Base-by-base conservation (phyloP, 257 asterid species). In the Lavandula angustifolia region DNA sequence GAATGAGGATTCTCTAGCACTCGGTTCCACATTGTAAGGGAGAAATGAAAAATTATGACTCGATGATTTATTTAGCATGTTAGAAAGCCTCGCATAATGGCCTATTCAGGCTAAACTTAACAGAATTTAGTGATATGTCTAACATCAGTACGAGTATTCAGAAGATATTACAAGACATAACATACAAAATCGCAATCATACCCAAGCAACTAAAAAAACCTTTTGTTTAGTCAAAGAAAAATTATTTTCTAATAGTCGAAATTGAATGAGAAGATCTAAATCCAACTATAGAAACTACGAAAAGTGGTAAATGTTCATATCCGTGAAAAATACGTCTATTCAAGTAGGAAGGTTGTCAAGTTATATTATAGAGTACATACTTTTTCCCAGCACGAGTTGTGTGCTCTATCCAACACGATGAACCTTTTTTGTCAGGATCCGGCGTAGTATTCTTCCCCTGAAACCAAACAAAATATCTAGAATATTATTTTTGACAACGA, bases 301-400 rank as follows among this genome's bases (percentile, higher is more conserved):
- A 7, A 65, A 10, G 51, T 14, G 63, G 1, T 52, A n/a, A 14
- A 7, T 6, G 34, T 14, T 41, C 22, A 27, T 53, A 14, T 55
- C 31, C 48, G 14, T 35, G 4, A 40, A 40, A 40, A 4, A 9
- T 3, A 40, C 1, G 1, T 40, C 44, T 8, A 40, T 40, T 40
- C 1, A 12, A 40, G 44, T 40, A 40, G 12, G 7, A 1, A 12
- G 44, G 9, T 7, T 40, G 44, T 12, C 9, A 40, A 7, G n/a
- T 40, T 37, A 10, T 40, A 40, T 40, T 7, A 40, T 9, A 3
- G 44, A 40, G n/a, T 55, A 62, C 82, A 46, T 79, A 90, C 96
- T 38, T 88, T 70, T 91, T 91, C 60, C 98, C 95, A 32, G 69
- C 74, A 64, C 79, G 94, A 73, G 85, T 68, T 4, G 85, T 82